These are phyloP conservation scores for Cordyceps cicadae DNA, from an alignment of 2,329 filamentous ascomycete species.

Conservation along the genomic window DNA sequence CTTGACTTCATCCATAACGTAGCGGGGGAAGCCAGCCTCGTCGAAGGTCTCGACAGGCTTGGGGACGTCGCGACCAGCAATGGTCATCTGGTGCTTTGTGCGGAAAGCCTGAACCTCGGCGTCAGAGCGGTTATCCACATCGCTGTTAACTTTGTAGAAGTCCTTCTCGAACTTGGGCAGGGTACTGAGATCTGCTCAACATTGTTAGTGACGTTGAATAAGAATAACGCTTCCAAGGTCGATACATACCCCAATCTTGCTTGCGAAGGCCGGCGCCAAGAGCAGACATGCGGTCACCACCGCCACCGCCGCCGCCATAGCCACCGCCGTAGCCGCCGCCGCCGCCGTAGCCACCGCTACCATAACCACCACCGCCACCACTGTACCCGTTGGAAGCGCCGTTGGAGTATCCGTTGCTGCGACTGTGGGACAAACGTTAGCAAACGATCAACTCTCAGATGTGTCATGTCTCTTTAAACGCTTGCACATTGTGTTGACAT, in stretches of 20 bases:
- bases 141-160: slow-evolving; percentile 93
- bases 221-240: slow-evolving; percentile 12
- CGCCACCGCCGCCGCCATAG: slow-evolving; percentile 44
- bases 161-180: slow-evolving; percentile 98
- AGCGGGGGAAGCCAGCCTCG: slow-evolving; percentile 91
- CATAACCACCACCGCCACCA: slow-evolving; percentile 31
- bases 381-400: slow-evolving; percentile 19
- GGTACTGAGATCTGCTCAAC: slow-evolving; percentile 55
- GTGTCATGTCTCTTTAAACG: neutral
- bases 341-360: slow-evolving; percentile 27
- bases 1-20: slow-evolving; percentile 98
- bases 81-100: slow-evolving; percentile 72
- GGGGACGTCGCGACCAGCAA: slow-evolving; percentile 73
- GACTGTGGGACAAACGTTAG: slow-evolving; percentile 35
- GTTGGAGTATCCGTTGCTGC: slow-evolving; percentile 36
- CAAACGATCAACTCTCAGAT: neutral
- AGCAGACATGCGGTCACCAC: slow-evolving; percentile 89
- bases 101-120: slow-evolving; percentile 86
- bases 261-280: slow-evolving; percentile 82
- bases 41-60: slow-evolving; percentile 96
- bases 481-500: neutral
- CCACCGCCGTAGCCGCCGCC: slow-evolving; percentile 21
- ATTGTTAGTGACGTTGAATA: slow-evolving; percentile 23
- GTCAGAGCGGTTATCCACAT: slow-evolving; percentile 63
- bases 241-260: slow-evolving; percentile 73